Evolutionary conservation across 2,329 filamentous ascomycete species (phyloP).

Genomic region (Knufia petricola): DNA sequence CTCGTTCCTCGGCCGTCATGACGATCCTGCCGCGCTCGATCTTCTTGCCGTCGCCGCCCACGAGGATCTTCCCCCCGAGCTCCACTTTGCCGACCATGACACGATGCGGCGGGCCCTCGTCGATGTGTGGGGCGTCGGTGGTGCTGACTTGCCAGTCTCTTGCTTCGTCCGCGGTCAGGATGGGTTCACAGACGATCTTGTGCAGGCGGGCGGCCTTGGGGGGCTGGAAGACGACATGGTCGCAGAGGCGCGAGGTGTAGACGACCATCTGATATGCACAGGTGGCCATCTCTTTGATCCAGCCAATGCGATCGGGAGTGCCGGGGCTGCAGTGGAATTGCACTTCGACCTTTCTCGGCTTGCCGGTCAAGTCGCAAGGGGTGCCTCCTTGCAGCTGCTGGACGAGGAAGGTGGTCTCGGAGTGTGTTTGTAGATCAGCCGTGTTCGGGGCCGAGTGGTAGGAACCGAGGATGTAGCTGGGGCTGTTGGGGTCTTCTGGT

Average conservation of each 20-base stretch:
- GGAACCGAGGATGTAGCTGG: slow-evolving; percentile 67
- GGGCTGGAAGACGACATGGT: slow-evolving; percentile 76
- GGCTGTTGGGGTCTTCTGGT: slow-evolving; percentile 62
- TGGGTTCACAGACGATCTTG: slow-evolving; percentile 63
- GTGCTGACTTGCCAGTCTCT: slow-evolving; percentile 32
- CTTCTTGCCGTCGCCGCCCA: slow-evolving; percentile 46
- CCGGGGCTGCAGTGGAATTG: slow-evolving; percentile 70
- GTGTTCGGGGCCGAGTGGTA: slow-evolving; percentile 31
- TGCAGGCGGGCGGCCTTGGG: slow-evolving; percentile 69
- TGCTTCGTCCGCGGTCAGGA: slow-evolving; percentile 51
- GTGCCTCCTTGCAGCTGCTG: slow-evolving; percentile 73
- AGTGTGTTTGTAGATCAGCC: slow-evolving; percentile 33
- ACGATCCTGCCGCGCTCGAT: slow-evolving; percentile 50
- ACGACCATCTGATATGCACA: slow-evolving; percentile 91
- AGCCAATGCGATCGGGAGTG: slow-evolving; percentile 65
- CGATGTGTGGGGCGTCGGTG: slow-evolving; percentile 26
- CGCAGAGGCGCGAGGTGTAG: slow-evolving; percentile 78
- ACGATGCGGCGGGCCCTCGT: slow-evolving; percentile 25
- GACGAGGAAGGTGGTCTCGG: slow-evolving; percentile 75
- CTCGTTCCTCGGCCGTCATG: slow-evolving; percentile 40
- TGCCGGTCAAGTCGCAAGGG: slow-evolving; percentile 73
- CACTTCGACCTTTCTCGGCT: slow-evolving; percentile 73
- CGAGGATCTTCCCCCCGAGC: slow-evolving; percentile 47
- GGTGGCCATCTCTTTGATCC: slow-evolving; percentile 87
- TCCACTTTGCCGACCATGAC: slow-evolving; percentile 48